Evolutionary conservation across 441 rosid species (phyloP), one percentile per base, ranked within the genome.

Genomic region (Breynia disticha): DNA sequence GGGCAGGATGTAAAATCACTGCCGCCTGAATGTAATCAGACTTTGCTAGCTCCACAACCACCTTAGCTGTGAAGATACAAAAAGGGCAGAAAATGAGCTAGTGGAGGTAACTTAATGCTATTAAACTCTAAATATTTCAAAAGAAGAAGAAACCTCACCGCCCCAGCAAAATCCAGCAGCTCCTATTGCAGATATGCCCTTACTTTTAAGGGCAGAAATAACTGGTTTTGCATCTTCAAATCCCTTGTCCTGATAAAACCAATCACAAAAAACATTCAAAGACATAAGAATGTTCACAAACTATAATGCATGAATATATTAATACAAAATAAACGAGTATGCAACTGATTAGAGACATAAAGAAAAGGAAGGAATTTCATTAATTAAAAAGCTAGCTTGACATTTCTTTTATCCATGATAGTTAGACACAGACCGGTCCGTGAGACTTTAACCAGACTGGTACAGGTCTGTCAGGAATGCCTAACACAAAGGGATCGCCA

Each of bases 1-100:
- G 64, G 28, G 86, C 54, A 66, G 94, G 90, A 68, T 87, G 96
- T 52, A 77, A 75, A 58, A 87, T 58, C 24, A 80, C 84, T 47
- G 75, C 78, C 41, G 84, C 90, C 54, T 76, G 75, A 59, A 82
- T 70, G 59, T 72, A 68, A 4, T 63, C 77, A 28, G 54, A 45
- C 76, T 77, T 87, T 10, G 79, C 76, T 28, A 87, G 55, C 55
- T 72, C 79, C 50, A 76, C 87, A 7, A 80, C 83, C 50, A 79
- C 80, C 65, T 80, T 84, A 42, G 79, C 85, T 82, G 73, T 49
- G 5, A 14, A 39, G 11, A 39, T 39, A 39, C 15, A 6, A 10
- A 39, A 14, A 39, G 15, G 12, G 5, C 14, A 14, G 43, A 39
- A 2, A 4, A 4, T 39, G 12, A 39, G 43, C 43, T 39, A 1